These are phyloP conservation scores for Schwanniomyces pseudopolymorphus DNA, from an alignment of 805 yeast genomes.

Conservation along the genomic window DNA sequence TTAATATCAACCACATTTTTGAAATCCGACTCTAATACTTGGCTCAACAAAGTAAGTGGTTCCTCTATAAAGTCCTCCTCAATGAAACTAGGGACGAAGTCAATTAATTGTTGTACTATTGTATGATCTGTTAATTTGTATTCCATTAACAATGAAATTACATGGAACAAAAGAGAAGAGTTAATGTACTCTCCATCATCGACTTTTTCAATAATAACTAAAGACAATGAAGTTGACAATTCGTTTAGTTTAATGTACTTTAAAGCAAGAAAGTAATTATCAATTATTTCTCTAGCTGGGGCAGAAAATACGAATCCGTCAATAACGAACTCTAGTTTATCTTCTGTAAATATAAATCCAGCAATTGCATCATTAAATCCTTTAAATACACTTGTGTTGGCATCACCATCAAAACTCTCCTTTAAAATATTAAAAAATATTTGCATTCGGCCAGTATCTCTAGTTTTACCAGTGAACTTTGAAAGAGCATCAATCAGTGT, in stretches of 20 bases:
- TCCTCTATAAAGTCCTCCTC: slow-evolving; percentile 24
- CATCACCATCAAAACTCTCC: background rate
- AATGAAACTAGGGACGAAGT: slow-evolving; percentile 20
- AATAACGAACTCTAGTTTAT: background rate
- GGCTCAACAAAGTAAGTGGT: slow-evolving; percentile 16
- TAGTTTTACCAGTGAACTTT: background rate
- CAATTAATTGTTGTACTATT: slow-evolving; percentile 9
- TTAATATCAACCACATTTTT: slow-evolving; percentile 15
- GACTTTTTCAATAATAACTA: slow-evolving; percentile 8
- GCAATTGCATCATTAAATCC: slow-evolving; percentile 2
- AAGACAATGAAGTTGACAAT: background rate
- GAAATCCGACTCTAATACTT: slow-evolving; percentile 20
- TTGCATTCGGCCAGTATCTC: background rate
- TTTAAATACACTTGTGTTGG: background rate
- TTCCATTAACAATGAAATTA: slow-evolving; percentile 4
- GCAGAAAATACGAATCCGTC: slow-evolving; percentile 9
- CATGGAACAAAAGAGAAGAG: slow-evolving; percentile 8
- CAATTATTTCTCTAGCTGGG: slow-evolving; percentile 6
- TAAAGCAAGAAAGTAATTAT: slow-evolving; percentile 10
- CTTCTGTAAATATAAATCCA: slow-evolving; percentile 3
- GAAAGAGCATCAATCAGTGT: slow-evolving; percentile 9
- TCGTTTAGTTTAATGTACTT: background rate
- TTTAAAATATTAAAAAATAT: slow-evolving; percentile 1
- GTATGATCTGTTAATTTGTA: background rate
- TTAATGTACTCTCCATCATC: slow-evolving; percentile 5